phyloP scores from a whole-genome alignment of 2,329 filamentous ascomycete species.

The Penicillium rolfsii region DNA sequence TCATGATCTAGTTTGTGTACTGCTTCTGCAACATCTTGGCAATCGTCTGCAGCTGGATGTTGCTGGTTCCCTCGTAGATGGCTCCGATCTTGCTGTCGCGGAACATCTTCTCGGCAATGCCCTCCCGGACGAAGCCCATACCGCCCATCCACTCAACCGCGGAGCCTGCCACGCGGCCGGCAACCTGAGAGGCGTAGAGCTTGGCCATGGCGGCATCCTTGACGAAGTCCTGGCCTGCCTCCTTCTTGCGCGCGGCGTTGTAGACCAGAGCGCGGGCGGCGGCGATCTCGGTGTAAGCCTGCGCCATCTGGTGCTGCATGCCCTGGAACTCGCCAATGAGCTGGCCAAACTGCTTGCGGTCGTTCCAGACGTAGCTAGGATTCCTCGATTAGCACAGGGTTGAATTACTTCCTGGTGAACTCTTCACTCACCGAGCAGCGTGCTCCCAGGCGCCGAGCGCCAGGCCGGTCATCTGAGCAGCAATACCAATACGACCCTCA shows the following conservation, averaged over 20 bases:
- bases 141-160: slow-evolving; percentile 99
- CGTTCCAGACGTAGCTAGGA: slow-evolving; percentile 88
- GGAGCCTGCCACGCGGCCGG: slow-evolving; percentile 78
- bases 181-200: slow-evolving; percentile 90
- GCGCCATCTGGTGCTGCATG: slow-evolving; percentile 98
- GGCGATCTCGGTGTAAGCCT: slow-evolving; percentile 90
- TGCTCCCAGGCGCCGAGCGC: slow-evolving; percentile 95
- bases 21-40: slow-evolving; percentile 70
- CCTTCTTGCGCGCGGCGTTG: slow-evolving; percentile 97
- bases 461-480: slow-evolving; percentile 97
- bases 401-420: slow-evolving; percentile 5
- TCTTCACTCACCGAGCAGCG: slow-evolving; percentile 67
- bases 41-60: slow-evolving; percentile 72
- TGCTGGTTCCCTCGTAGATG: slow-evolving; percentile 84
- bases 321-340: slow-evolving; percentile 96
- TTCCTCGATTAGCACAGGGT: slow-evolving; percentile 11
- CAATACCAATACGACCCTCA: slow-evolving; percentile 96
- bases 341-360: slow-evolving; percentile 93
- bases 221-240: slow-evolving; percentile 93
- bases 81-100: slow-evolving; percentile 98
- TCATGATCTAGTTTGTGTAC: slow-evolving; percentile 59
- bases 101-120: slow-evolving; percentile 96
- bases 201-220: slow-evolving; percentile 98
- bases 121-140: slow-evolving; percentile 97
- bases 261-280: slow-evolving; percentile 91